Percentiles rank a stretch among this genome's conserved stretches.
Conservation (phyloP, 257 asterid species). For the Marsdenia floribunda region DNA sequence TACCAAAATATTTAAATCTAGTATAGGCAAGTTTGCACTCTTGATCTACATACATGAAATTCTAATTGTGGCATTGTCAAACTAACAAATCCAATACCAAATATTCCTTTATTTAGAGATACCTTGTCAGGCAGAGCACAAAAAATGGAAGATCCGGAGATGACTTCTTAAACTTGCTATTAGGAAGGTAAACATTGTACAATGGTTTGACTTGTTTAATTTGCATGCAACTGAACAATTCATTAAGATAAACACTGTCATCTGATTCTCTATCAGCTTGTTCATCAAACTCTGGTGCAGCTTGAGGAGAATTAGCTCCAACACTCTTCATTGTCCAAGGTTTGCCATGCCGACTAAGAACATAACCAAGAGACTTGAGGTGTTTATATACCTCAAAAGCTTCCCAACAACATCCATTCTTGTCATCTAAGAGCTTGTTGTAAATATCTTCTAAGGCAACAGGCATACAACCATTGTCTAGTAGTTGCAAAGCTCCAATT, state of each 20-base stretch:
- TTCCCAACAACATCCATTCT: constrained; percentile 60
- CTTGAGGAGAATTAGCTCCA: constrained; percentile 24
- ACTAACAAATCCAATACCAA: too few relatives aligned
- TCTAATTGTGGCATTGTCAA: too few relatives aligned
- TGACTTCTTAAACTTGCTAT: constrained; percentile 79
- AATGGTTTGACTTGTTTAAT: constrained; percentile 46
- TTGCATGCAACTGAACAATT: constrained; percentile 39
- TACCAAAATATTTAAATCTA: neutral
- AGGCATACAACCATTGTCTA: constrained; percentile 27
- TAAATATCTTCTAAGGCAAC: constrained; percentile 48
- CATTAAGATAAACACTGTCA: constrained; percentile 20
- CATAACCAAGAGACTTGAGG: constrained; percentile 76
- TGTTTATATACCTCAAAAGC: constrained; percentile 67
- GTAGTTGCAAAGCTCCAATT: constrained; percentile 65
- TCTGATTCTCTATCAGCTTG: constrained; percentile 18
- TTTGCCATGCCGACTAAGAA: constrained; percentile 59
- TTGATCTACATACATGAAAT: too few relatives aligned
- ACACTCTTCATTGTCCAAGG: constrained; percentile 58
- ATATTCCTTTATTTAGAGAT: constrained; percentile 7
- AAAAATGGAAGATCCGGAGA: constrained; percentile 64
- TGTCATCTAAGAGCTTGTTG: constrained; percentile 39
- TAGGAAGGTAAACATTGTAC: constrained; percentile 69
- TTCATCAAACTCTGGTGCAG: constrained; percentile 8
- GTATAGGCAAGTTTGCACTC: neutral
- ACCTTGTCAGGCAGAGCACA: constrained; percentile 63